Conservation (phyloP, 441 rosid species). For the Populus hybrid region DNA sequence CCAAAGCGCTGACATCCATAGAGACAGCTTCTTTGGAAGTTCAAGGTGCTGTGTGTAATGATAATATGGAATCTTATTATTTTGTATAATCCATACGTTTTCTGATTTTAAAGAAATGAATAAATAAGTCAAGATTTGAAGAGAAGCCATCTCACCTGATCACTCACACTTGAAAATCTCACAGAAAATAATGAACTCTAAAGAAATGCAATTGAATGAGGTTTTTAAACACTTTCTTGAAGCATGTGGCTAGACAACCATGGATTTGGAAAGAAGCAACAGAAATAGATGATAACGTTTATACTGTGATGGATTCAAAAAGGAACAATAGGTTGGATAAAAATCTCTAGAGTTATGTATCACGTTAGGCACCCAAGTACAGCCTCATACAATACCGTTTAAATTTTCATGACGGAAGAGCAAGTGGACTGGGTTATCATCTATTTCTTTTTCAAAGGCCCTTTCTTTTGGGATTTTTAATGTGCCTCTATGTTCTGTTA, state of each 20-base stretch:
- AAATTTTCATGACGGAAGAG: neutral
- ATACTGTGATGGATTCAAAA: neutral
- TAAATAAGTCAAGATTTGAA: neutral
- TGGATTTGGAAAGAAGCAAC: neutral
- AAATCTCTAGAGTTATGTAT: neutral
- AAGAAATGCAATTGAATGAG: neutral
- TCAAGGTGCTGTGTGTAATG: constrained; percentile 39
- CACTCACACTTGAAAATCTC: neutral
- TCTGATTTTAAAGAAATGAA: neutral
- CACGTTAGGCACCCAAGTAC: neutral
- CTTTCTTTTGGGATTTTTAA: too few species aligned
- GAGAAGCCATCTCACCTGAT: neutral
- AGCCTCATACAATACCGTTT: neutral
- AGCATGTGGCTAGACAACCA: neutral
- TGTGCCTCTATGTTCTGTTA: neutral
- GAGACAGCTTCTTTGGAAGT: constrained; percentile 35
- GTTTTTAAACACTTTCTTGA: neutral
- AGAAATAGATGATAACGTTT: neutral
- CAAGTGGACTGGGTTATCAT: too few species aligned
- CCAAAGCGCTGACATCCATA: constrained; percentile 29
- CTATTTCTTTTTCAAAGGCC: too few species aligned
- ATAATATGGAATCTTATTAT: neutral
- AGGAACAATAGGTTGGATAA: neutral
- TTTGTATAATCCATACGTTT: neutral
- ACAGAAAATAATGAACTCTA: neutral